Evolutionary conservation across 805 yeast genomes (phyloP), one percentile per base, ranked within the genome.

Genomic region (Monosporozyma siamensis): DNA sequence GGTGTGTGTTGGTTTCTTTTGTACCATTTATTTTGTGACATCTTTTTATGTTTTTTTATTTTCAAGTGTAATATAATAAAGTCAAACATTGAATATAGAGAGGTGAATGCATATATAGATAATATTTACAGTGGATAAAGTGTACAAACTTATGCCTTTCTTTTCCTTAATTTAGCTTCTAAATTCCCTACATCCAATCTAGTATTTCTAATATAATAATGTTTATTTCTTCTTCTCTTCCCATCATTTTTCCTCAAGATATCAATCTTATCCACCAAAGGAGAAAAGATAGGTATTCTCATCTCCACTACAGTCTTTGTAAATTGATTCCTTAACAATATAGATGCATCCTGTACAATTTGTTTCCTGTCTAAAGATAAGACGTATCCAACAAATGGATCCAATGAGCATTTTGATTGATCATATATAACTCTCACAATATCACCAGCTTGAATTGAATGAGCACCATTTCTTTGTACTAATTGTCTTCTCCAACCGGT

Each of bases 301-400:
- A 81, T 67, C 57, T 90, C 97, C 39, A 86, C 90, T 44, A 95
- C 95, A n/a, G 85, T 66, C 52, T 82, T 83, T 48, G 80, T 72
- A 52, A 86, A 70, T 58, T 82, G 86, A 59, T 88, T 86, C 70
- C 98, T 80, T 49, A 90, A 63, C 43, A 86, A 66, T n/a, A 90
- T 65, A 46, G 83, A 81, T 14, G 94, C 75, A 36, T 84, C 87
- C 41, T 59, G 63, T 12, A 45, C 37, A 35, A 83, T 65, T 31
- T 78, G 80, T 48, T 77, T 72, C 57, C 89, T 75, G 56, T 82
- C 82, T 44, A 88, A 71, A 42, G 84, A 88, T 42, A 90, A 66
- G 1, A 88, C 76, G 60, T 81, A 81, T 4, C 97, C 98, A 18
- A 78, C 70, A 48, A 86, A 80, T 21, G 75, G 75, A 42, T 81